Conservation (phyloP, 305 asterid genomes). For the Fraxinus dipetala region DNA sequence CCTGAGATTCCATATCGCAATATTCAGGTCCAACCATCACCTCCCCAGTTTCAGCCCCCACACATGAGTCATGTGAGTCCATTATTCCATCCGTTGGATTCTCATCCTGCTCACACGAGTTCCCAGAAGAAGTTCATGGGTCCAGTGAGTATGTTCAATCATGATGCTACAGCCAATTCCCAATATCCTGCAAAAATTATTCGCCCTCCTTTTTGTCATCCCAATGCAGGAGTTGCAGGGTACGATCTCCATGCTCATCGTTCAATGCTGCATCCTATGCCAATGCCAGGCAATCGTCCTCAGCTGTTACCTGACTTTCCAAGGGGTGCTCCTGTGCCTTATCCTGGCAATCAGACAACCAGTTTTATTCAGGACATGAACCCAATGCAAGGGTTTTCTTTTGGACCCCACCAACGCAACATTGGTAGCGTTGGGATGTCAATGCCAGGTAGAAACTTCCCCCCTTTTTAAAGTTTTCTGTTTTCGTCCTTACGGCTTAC, state of each 20-base stretch:
- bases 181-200: slow-evolving; percentile 48
- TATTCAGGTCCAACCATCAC: slow-evolving; percentile 53
- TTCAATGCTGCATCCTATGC: slow-evolving; percentile 65
- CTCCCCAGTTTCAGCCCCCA: slow-evolving; percentile 50
- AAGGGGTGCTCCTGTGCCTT: slow-evolving; percentile 47
- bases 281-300: slow-evolving; percentile 53
- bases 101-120: slow-evolving; percentile 52
- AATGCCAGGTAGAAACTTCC: slow-evolving; percentile 51
- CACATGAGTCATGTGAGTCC: slow-evolving; percentile 62
- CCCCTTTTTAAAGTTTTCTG: background rate
- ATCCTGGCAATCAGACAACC: slow-evolving; percentile 53
- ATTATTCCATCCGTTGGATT: slow-evolving; percentile 50
- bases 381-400: slow-evolving; percentile 62
- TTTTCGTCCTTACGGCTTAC: background rate
- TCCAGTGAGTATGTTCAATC: slow-evolving; percentile 48
- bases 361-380: slow-evolving; percentile 50
- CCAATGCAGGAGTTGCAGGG: slow-evolving; percentile 53
- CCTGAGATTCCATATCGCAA: slow-evolving; percentile 40
- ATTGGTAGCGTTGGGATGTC: slow-evolving; percentile 52
- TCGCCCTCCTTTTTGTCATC: slow-evolving; percentile 58
- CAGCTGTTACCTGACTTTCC: slow-evolving; percentile 49
- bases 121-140: slow-evolving; percentile 59
- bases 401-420: slow-evolving; percentile 53
- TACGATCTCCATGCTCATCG: slow-evolving; percentile 53
- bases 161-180: slow-evolving; percentile 48